A percentile compares a stretch with the other conserved stretches of the same genome.
Evolutionary conservation across 495 filamentous ascomycete species (phyloP).

Genomic region (Halenospora varia): DNA sequence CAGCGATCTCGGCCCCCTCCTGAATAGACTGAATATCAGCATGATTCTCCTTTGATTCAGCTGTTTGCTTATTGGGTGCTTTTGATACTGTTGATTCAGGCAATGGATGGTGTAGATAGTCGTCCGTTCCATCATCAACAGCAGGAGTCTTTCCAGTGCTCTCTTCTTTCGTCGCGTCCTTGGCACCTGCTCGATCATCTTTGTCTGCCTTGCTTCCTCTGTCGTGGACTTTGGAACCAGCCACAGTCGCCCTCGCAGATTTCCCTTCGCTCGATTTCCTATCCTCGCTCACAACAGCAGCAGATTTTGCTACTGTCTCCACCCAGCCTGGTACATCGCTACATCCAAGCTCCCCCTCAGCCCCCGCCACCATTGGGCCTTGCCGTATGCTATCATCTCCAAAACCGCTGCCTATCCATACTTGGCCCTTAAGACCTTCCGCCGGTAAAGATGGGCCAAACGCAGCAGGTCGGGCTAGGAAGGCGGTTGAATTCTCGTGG

Average conservation of each 20-base stretch:
- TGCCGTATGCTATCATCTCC: slow-evolving; percentile 64
- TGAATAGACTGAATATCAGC: slow-evolving; percentile 95
- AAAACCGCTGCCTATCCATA: slow-evolving; percentile 91
- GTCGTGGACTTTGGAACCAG: slow-evolving; percentile 12
- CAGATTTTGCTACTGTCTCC: slow-evolving; percentile 38
- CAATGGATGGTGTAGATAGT: slow-evolving; percentile 68
- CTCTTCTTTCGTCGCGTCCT: not conserved
- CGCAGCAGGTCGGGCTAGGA: slow-evolving; percentile 86
- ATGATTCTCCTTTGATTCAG: slow-evolving; percentile 51
- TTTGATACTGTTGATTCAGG: slow-evolving; percentile 20
- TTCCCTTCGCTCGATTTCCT: slow-evolving; percentile 15
- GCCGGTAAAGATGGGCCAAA: slow-evolving; percentile 79
- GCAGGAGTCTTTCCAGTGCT: slow-evolving; percentile 1
- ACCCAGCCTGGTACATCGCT: slow-evolving; percentile 96
- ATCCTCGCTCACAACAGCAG: slow-evolving; percentile 11
- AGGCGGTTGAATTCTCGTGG: slow-evolving; percentile 97
- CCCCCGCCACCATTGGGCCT: slow-evolving; percentile 47
- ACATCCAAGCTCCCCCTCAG: slow-evolving; percentile 90
- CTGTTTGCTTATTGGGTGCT: slow-evolving; percentile 17
- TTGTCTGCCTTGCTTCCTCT: slow-evolving; percentile 5
- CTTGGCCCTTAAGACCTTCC: slow-evolving; percentile 73
- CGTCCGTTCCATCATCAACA: slow-evolving; percentile 81
- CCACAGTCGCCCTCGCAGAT: slow-evolving; percentile 4
- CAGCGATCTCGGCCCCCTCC: slow-evolving; percentile 88
- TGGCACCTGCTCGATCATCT: slow-evolving; percentile 5